These are phyloP conservation scores for Lactifluus subvellereus DNA, from an alignment of 768 basidiomycete species.

Conservation along the genomic window DNA sequence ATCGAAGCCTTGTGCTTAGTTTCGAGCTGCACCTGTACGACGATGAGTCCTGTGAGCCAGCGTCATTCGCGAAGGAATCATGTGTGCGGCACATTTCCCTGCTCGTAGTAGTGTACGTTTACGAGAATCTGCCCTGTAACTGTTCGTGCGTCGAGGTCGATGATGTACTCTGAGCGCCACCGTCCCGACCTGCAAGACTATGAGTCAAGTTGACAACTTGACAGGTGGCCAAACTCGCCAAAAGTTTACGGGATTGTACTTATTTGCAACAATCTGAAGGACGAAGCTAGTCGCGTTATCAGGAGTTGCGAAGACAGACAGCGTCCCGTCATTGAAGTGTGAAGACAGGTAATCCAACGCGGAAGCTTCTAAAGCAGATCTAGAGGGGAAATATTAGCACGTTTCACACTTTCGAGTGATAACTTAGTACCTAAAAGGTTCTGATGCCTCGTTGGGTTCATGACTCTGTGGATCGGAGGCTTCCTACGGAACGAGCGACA, in stretches of 20 bases:
- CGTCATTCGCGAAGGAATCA: background rate
- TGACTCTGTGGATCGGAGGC: slow-evolving; percentile 64
- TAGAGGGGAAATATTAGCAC: slow-evolving; percentile 29
- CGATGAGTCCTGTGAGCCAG: background rate
- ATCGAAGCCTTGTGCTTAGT: slow-evolving; percentile 67
- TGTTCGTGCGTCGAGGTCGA: slow-evolving; percentile 58
- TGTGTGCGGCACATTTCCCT: slow-evolving; percentile 69
- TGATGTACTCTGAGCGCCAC: slow-evolving; percentile 84
- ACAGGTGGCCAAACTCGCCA: slow-evolving; percentile 50
- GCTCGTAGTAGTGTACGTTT: slow-evolving; percentile 96
- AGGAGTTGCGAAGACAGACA: slow-evolving; percentile 59
- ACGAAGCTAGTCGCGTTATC: slow-evolving; percentile 45
- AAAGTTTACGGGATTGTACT: slow-evolving; percentile 90
- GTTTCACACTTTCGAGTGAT: background rate
- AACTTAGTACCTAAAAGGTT: slow-evolving; percentile 63
- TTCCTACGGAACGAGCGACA: slow-evolving; percentile 43
- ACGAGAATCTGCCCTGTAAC: slow-evolving; percentile 71
- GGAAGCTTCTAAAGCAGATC: slow-evolving; percentile 64
- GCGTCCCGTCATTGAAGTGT: slow-evolving; percentile 80
- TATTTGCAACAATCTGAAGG: slow-evolving; percentile 88
- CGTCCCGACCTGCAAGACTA: slow-evolving; percentile 69
- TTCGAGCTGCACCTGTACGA: slow-evolving; percentile 76
- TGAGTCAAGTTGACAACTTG: background rate
- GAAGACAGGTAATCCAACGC: slow-evolving; percentile 63
- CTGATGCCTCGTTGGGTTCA: slow-evolving; percentile 57